Evolutionary conservation across 1,284 basidiomycete species (phyloP), one percentile per base, ranked within the genome.

Genomic region (Ceratobasidium sp.): DNA sequence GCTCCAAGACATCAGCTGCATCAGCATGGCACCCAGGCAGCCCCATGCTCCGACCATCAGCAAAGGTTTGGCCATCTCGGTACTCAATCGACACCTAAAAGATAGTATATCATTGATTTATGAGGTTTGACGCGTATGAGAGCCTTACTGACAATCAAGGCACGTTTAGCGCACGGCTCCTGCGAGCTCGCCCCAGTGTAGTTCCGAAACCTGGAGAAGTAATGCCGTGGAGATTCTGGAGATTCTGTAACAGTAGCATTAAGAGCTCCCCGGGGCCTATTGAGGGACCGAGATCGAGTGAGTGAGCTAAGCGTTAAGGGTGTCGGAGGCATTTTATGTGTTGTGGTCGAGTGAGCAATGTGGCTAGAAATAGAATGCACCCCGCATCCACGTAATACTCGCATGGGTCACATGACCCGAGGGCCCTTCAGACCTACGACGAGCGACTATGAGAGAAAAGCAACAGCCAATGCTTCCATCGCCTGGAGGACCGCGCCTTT

Each of bases 21-120:
- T 71, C 69, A 50, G 55, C 69, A 52, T 71, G 57, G 57, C 69
- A 71, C 59, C 69, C 69, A 61, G 55, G 44, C 46, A 71, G n/a
- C 13, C 50, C 16, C 69, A 71, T 71, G 4, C 4, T 3, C n/a
- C 21, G 13, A 1, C 55, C 69, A 52, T 71, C 69, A 1, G n/a
- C 46, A 16, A 61, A 71, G 1, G 35, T 41, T 43, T 71, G 55
- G 8, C 69, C 69, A 11, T 52, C 57, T 2, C 41, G 46, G 50
- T 71, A 71, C 47, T 71, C 69, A 30, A 71, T 71, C 18, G 55
- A 55, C 23, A 71, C 69, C 69, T 71, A 41, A 5, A 38, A 38
- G 11, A 5, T 38, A 38, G 4, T 11, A 38, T 18, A 26, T 23
- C 38, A 1, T 6, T 18, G 52, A 55, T 43, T 16, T 26, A 28